These are phyloP conservation scores for Cyclotella baltica DNA, from an alignment of 108 stramenopile genomes.

Conservation along the genomic window DNA sequence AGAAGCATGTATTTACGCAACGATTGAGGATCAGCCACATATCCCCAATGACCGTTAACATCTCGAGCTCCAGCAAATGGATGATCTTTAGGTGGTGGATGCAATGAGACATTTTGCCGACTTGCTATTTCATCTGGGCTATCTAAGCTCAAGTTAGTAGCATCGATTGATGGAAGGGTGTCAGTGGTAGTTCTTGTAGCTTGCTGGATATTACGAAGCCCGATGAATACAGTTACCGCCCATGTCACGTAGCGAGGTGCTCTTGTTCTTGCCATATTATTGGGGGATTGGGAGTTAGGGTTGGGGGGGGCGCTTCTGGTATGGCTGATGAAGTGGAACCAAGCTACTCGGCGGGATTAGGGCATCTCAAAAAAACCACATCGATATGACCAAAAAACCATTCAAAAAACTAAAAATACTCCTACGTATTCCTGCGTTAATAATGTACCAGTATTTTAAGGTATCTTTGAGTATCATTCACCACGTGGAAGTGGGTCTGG, in stretches of 20 bases:
- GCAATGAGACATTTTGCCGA: background rate
- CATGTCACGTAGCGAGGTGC: background rate
- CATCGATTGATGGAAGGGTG: background rate
- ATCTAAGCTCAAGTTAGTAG: background rate
- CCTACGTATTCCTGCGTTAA: no score
- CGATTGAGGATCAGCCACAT: background rate
- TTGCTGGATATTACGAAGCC: background rate
- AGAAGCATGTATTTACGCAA: background rate
- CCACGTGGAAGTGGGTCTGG: no score
- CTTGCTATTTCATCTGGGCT: background rate
- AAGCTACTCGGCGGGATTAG: no score
- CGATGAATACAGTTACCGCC: background rate
- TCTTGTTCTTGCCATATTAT: background rate
- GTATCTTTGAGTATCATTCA: no score
- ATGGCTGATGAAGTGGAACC: no score
- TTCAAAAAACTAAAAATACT: no score
- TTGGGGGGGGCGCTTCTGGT: no score
- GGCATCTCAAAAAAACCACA: no score
- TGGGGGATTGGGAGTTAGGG: no score
- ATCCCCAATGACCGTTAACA: constrained; percentile 4
- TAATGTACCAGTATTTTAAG: no score
- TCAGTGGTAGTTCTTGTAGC: background rate
- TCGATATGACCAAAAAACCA: no score
- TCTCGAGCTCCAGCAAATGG: constrained; percentile 10
- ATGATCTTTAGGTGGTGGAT: constrained; percentile 6